Evolutionary conservation across 495 filamentous ascomycete genomes (phyloP).

Genomic region (Penicillium cataractarum): DNA sequence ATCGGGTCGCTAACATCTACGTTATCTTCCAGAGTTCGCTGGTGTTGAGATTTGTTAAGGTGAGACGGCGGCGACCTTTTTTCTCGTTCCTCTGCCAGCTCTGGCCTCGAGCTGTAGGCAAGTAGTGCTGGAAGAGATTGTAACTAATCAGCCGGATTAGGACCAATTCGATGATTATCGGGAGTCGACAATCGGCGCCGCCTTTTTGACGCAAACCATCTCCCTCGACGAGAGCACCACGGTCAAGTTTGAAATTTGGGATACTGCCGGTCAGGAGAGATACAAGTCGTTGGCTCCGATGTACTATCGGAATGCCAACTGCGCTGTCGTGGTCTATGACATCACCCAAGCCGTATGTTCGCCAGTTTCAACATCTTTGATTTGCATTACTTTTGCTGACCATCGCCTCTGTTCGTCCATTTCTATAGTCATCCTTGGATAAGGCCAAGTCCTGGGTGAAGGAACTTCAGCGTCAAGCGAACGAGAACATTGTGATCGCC

Average conservation of each 20-base stretch:
- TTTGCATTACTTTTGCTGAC: constrained; percentile 3
- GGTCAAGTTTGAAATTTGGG: constrained; percentile 99
- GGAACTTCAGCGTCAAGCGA: constrained; percentile 96
- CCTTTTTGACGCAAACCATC: constrained; percentile 98
- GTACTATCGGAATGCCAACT: constrained; percentile 99
- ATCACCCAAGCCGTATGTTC: constrained; percentile 92
- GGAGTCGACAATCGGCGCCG: constrained; percentile 98
- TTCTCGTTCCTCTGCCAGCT: not conserved
- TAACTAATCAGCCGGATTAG: constrained; percentile 47
- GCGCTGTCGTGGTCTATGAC: constrained; percentile 98
- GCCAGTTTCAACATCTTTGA: not conserved
- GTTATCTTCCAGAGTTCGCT: constrained; percentile 77
- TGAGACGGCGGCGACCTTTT: constrained; percentile 38
- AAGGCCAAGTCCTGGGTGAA: constrained; percentile 99
- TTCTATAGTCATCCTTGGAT: constrained; percentile 80
- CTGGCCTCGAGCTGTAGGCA: not conserved
- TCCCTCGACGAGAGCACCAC: constrained; percentile 96
- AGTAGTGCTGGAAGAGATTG: not conserved
- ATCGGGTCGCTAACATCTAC: constrained; percentile 38
- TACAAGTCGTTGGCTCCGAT: constrained; percentile 98
- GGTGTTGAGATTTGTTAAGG: constrained; percentile 97
- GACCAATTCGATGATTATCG: constrained; percentile 99
- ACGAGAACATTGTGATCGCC: constrained; percentile 99
- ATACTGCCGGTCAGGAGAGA: constrained; percentile 96
- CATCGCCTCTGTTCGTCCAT: constrained; percentile 3